Conservation (phyloP, 169 alveolate genomes). For the Eimeria maxima region DNA sequence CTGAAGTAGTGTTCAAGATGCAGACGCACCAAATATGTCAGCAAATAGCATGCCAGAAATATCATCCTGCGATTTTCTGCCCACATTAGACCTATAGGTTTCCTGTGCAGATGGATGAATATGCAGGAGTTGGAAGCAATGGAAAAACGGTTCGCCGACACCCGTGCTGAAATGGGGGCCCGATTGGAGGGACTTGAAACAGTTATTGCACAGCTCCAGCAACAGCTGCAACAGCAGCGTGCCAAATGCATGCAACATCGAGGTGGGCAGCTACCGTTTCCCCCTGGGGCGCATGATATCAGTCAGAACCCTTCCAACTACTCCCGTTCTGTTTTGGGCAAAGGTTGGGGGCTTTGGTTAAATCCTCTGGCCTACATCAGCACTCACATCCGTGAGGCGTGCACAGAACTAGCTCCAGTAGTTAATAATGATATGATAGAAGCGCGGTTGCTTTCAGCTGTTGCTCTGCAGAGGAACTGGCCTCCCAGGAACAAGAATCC, state of each 20-base stretch:
- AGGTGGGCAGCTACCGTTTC: not conserved
- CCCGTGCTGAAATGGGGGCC: conserved; percentile 65
- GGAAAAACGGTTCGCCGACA: conserved; percentile 45
- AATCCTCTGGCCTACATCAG: not conserved
- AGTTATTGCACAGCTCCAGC: conserved; percentile 72
- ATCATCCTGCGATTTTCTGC: not conserved
- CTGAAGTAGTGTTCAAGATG: not conserved
- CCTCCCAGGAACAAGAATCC: conserved; percentile 61
- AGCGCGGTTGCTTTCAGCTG: not conserved
- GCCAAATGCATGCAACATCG: conserved; percentile 42
- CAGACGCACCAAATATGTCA: not conserved
- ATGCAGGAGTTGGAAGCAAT: conserved; percentile 64
- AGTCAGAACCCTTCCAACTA: not conserved
- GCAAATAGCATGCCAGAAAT: no score
- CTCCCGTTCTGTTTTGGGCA: not conserved
- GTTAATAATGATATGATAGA: not conserved
- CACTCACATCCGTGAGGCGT: not conserved
- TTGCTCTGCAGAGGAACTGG: conserved; percentile 62
- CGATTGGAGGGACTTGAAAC: conserved; percentile 66
- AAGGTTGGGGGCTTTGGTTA: not conserved
- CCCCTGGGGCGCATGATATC: no score
- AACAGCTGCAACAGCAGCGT: conserved; percentile 70
- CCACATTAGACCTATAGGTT: not conserved
- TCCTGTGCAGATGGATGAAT: not conserved
- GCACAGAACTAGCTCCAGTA: not conserved